Base-by-base conservation (phyloP, 306 rosid species). In the Quillaja saponaria region DNA sequence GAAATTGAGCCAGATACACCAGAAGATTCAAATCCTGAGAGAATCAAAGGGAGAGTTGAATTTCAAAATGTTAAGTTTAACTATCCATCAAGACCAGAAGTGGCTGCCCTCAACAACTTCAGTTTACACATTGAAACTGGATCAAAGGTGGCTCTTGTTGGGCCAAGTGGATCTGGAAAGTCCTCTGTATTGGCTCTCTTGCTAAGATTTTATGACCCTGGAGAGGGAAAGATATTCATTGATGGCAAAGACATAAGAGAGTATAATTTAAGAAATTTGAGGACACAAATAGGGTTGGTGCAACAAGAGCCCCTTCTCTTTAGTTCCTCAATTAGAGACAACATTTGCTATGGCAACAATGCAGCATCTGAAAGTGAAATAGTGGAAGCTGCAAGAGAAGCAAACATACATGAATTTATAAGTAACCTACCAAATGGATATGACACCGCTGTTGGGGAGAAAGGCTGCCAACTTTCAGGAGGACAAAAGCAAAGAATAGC, bases 401-500 rank as follows among this genome's bases (percentile, higher is more conserved):
- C 95, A 76, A 85, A 81, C 74, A 68, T 87, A 72, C 82, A 90
- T 68, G 95, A 82, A 66, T 90, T 90, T 71, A 66, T 85, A 31
- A 79, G 95, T 63, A 77, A 57, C 56, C 71, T 90, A 47, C 97
- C 97, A 31, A 74, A 87, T 60, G 92, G 92, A 55, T 87, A 85
- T 61, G 68, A 79, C 70, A 90, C 92, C 14, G 71, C 81, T 25
- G 95, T 87, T 71, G 95, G 92, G 56, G 87, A 90, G 64, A 87
- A 73, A 72, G 97, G 95, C 3, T 82, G 95, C 67, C 95, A 90
- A 76, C 90, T 90, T 50, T 90, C 97, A 34, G 92, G 97, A 35
- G 97, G 95, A 61, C 97, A 90, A 69, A 90, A 87, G 78, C 97
- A 90, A 67, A 86, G 97, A 82, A 77, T 87, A 71, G 97, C 90